Percentiles rank a stretch among this genome's conserved stretches.
phyloP scores from a whole-genome alignment of 129 eudicot species.

The Flaveria bidentis region DNA sequence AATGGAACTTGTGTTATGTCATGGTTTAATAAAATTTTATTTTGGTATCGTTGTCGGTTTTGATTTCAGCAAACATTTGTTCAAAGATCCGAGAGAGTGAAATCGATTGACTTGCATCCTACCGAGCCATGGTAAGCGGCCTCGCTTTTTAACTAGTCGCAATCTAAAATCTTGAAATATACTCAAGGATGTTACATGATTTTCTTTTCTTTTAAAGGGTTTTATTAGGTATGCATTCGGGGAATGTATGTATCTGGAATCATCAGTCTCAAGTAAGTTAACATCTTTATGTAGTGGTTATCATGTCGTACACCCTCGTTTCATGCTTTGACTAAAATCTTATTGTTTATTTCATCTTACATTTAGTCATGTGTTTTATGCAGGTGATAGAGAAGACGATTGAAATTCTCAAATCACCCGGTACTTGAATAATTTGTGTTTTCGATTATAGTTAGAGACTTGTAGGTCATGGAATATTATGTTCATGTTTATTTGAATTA shows the following conservation, averaged over 20 bases:
- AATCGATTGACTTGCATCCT: slow-evolving; percentile 85
- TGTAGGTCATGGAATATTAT: neutral
- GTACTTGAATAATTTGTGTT: slow-evolving; percentile 31
- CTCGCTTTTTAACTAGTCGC: neutral
- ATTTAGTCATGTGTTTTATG: neutral
- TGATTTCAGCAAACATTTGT: slow-evolving; percentile 58
- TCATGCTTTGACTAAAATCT: neutral
- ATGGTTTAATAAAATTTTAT: neutral
- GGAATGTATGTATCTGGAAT: slow-evolving; percentile 79
- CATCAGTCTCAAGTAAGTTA: slow-evolving; percentile 69
- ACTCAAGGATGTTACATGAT: neutral
- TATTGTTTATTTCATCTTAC: neutral
- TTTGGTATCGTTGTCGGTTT: neutral
- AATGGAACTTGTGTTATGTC: neutral
- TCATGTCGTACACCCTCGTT: neutral
- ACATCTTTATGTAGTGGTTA: neutral
- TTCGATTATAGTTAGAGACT: too few species aligned
- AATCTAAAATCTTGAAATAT: neutral
- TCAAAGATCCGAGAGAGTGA: slow-evolving; percentile 73
- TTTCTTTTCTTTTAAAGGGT: slow-evolving; percentile 42
- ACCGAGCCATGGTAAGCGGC: slow-evolving; percentile 73
- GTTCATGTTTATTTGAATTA: neutral
- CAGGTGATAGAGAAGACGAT: slow-evolving; percentile 67
- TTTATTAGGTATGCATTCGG: slow-evolving; percentile 72
- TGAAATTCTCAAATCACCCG: slow-evolving; percentile 62